Conservation (phyloP, 2,329 filamentous ascomycete genomes). For the Beauveria bassiana region DNA sequence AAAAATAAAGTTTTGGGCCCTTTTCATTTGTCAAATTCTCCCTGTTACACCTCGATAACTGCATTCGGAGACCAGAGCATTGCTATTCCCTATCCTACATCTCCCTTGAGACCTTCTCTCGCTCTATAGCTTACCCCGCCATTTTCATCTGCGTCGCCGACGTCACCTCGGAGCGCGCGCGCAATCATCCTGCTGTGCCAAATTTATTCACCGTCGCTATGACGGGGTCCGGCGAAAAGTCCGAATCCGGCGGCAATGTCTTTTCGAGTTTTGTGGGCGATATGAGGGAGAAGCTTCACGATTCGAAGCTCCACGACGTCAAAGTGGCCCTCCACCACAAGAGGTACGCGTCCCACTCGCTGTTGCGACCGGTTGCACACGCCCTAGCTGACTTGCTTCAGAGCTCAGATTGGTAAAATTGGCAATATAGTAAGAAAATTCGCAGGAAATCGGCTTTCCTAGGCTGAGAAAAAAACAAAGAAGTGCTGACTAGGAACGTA, state of each 20-base stretch:
- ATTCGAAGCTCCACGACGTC: slow-evolving; percentile 46
- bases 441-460: not conserved
- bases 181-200: not conserved
- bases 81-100: not conserved
- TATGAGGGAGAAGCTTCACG: slow-evolving; percentile 48
- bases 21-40: not conserved
- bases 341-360: slow-evolving; percentile 37
- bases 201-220: slow-evolving; percentile 15
- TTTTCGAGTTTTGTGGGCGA: slow-evolving; percentile 35
- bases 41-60: not conserved
- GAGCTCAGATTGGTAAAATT: slow-evolving; percentile 54
- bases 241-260: slow-evolving; percentile 17
- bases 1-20: not conserved
- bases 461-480: not conserved
- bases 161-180: not conserved
- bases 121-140: not conserved
- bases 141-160: not conserved
- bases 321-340: slow-evolving; percentile 51
- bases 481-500: slow-evolving; percentile 18
- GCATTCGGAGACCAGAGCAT: not conserved
- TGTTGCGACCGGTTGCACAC: not conserved
- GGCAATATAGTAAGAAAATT: slow-evolving; percentile 45
- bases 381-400: slow-evolving; percentile 13
- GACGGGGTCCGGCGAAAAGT: slow-evolving; percentile 19
- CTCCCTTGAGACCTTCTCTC: not conserved